Evolutionary conservation across 495 filamentous ascomycete species (phyloP).

Genomic region (Aspergillus homomorphus): DNA sequence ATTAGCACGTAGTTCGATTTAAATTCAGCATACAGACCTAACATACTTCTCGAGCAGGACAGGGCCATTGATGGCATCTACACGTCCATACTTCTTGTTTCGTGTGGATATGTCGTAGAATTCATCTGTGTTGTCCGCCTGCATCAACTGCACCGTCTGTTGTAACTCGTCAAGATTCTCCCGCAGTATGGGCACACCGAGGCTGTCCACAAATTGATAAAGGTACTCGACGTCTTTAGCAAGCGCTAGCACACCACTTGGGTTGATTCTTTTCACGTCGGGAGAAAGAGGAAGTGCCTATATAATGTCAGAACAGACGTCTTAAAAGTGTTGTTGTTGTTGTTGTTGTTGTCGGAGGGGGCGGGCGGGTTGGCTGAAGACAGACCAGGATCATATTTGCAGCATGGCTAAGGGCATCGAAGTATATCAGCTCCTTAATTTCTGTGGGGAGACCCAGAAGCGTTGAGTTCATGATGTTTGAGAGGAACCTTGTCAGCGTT

Average conservation of each 20-base stretch:
- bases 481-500: conserved; percentile 87
- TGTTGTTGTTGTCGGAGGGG: too few relatives aligned
- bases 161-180: conserved; percentile 88
- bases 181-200: conserved; percentile 75
- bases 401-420: conserved; percentile 90
- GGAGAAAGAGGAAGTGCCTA: conserved; percentile 78
- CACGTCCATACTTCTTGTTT: conserved; percentile 89
- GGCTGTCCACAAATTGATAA: conserved; percentile 75
- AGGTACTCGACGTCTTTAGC: conserved; percentile 81
- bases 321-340: background rate
- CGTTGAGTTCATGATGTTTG: conserved; percentile 93
- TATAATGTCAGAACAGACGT: conserved; percentile 13
- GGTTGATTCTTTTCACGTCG: conserved; percentile 79
- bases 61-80: conserved; percentile 86
- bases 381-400: conserved; percentile 78
- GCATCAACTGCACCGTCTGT: conserved; percentile 85
- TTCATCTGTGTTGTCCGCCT: conserved; percentile 84
- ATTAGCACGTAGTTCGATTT: conserved; percentile 35
- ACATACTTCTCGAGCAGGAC: conserved; percentile 82
- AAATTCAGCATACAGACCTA: background rate
- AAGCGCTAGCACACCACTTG: conserved; percentile 76
- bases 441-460: conserved; percentile 85
- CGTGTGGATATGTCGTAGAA: conserved; percentile 85
- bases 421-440: conserved; percentile 97
- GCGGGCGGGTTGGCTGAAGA: too few relatives aligned